These are phyloP conservation scores for Clarireedia sp. DNA, from an alignment of 2,329 filamentous ascomycete genomes.

Conservation along the genomic window DNA sequence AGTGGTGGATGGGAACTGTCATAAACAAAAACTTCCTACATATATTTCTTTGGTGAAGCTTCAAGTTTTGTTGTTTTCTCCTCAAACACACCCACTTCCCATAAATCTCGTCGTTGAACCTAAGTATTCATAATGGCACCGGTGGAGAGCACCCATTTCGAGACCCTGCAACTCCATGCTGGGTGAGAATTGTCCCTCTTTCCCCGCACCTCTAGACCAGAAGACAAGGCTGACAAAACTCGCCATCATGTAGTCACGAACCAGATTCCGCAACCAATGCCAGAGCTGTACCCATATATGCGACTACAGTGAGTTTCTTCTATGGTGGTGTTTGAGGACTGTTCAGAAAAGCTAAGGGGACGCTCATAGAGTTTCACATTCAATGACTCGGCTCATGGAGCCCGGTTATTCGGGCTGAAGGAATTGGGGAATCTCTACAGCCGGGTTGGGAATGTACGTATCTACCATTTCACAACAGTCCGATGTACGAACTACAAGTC, in stretches of 20 bases:
- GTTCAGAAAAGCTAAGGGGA: neutral
- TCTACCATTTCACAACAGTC: neutral
- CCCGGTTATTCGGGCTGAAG: conserved; percentile 91
- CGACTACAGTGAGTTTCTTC: conserved; percentile 55
- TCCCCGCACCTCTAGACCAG: conserved; percentile 11
- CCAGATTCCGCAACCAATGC: conserved; percentile 77
- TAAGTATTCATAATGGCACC: conserved; percentile 7
- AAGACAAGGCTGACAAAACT: conserved; percentile 12
- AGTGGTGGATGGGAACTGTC: too few relatives aligned
- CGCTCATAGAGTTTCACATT: conserved; percentile 69
- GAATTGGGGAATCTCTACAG: conserved; percentile 95
- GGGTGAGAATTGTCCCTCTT: conserved; percentile 45
- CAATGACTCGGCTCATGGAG: conserved; percentile 93
- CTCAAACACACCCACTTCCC: too few relatives aligned
- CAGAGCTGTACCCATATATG: conserved; percentile 91
- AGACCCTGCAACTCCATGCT: conserved; percentile 80
- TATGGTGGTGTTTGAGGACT: neutral
- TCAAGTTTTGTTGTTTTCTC: too few relatives aligned
- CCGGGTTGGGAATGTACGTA: conserved; percentile 79
- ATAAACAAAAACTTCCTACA: too few relatives aligned
- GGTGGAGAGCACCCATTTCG: conserved; percentile 53
- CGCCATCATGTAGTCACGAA: conserved; percentile 53
- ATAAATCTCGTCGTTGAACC: neutral
- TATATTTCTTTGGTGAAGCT: too few relatives aligned
- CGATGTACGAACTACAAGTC: neutral